A percentile compares a stretch with the other conserved stretches of the same genome.
Conservation (phyloP, 176 grass and related monocot species). For the Cymbopogon citratus region DNA sequence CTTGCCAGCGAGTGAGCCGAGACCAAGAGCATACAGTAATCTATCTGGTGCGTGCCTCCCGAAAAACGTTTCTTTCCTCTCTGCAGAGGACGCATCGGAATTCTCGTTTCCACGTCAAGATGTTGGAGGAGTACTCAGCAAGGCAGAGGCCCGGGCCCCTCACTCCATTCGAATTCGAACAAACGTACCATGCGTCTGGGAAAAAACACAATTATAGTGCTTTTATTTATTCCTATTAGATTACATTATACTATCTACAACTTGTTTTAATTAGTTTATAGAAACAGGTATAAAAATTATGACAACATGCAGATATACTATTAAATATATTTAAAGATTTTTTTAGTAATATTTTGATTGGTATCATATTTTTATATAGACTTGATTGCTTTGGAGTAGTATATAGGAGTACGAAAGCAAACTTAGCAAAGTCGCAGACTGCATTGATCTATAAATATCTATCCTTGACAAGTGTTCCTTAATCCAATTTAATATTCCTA, state of each 20-base stretch:
- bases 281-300: too few species aligned
- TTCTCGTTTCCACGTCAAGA: conserved; percentile 19
- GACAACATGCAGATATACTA: too few species aligned
- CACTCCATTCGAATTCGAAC: not conserved
- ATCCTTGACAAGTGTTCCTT: not conserved
- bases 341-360: too few species aligned
- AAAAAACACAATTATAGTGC: too few species aligned
- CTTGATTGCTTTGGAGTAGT: too few species aligned
- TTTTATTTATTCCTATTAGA: too few species aligned
- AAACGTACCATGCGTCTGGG: too few species aligned
- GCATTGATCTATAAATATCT: not conserved
- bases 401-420: not conserved
- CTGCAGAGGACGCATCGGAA: not conserved
- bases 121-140: not conserved
- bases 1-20: not conserved
- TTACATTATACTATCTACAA: too few species aligned
- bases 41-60: not conserved
- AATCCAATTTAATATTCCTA: not conserved
- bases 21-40: not conserved
- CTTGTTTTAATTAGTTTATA: too few species aligned
- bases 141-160: not conserved
- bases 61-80: not conserved
- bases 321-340: too few species aligned
- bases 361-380: too few species aligned
- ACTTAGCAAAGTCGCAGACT: not conserved